Base-by-base conservation (phyloP, 225 moss, liverwort and hornwort genomes). In the Takakia lepidozioides region DNA sequence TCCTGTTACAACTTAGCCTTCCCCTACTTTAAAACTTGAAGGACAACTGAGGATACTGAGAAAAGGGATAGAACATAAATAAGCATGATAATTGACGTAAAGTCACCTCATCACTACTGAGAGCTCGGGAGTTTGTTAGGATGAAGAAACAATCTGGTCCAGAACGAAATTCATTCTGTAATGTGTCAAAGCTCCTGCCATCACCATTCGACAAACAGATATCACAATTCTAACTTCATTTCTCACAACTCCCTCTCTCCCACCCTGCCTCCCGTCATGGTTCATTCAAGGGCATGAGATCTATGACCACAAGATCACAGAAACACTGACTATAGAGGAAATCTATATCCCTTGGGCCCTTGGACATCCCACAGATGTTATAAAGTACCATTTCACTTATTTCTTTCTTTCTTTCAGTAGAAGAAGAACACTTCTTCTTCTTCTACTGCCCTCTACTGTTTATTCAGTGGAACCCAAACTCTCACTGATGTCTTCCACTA, bases 81-180 rank as follows among this genome's bases (percentile, higher is more conserved):
- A n/a, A 29, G 26, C 20, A 56, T 0, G 16, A 18, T 15, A 8
- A 3, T 53, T 5, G 3, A 29, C 20, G 27, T 25, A 16, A 25
- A 1, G 19, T 44, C 46, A 87, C 92, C 85, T 87, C 74, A 42
- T 85, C 77, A 5, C 66, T 67, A 46, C 61, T 75, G 19, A 93
- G 73, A 40, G 92, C 88, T 19, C 92, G 75, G 14, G 92, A 88
- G 58, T 88, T 93, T 42, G 92, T 92, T 20, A 92, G 80, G 56
- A 92, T 92, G 64, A 87, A 92, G 60, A 88, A 85, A 67, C 92
- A 92, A 60, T 62, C 62, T 3, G 85, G 82, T 17, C 42, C 54
- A 23, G 66, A 63, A 57, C 70, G 60, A 51, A 92, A 82, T 63
- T 92, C 87, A 21, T 78, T 78, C 43, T 38, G 64, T 28, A 91